Conservation (phyloP, 495 filamentous ascomycete genomes). For the Cercophora sp. region DNA sequence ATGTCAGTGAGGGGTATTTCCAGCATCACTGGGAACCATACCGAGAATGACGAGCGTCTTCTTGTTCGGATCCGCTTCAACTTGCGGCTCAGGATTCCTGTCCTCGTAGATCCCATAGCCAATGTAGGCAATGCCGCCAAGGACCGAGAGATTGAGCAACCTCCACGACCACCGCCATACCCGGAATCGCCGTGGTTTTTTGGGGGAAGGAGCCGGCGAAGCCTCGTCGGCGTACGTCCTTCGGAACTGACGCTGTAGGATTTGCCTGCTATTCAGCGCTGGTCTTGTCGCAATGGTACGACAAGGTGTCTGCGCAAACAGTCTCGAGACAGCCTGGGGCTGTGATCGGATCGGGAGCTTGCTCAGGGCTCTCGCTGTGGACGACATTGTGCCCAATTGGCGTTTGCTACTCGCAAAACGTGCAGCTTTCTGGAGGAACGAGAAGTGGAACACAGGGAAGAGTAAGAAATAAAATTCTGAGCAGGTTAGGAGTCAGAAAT, state of each 20-base stretch:
- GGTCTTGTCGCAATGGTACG: conserved; percentile 21
- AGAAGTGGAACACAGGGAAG: neutral
- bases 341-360: conserved; percentile 27
- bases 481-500: neutral
- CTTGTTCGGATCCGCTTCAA: conserved; percentile 77
- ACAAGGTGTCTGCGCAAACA: conserved; percentile 23
- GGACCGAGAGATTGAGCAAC: conserved; percentile 61
- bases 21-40: conserved; percentile 42
- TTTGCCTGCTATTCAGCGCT: conserved; percentile 18
- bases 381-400: conserved; percentile 32
- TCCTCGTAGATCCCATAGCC: conserved; percentile 77
- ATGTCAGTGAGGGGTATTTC: neutral
- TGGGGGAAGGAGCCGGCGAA: conserved; percentile 24
- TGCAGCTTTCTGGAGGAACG: neutral
- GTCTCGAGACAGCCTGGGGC: conserved; percentile 21
- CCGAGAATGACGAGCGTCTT: conserved; percentile 96
- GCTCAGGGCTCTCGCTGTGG: conserved; percentile 30
- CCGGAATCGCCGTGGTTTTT: conserved; percentile 37
- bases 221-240: conserved; percentile 39
- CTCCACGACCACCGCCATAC: conserved; percentile 61
- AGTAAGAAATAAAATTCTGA: neutral
- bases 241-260: conserved; percentile 33
- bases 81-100: conserved; percentile 77
- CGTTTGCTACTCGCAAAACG: no score
- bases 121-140: conserved; percentile 65